phyloP scores from a whole-genome alignment of 768 basidiomycete species.

The Leccinellum rugosiceps region DNA sequence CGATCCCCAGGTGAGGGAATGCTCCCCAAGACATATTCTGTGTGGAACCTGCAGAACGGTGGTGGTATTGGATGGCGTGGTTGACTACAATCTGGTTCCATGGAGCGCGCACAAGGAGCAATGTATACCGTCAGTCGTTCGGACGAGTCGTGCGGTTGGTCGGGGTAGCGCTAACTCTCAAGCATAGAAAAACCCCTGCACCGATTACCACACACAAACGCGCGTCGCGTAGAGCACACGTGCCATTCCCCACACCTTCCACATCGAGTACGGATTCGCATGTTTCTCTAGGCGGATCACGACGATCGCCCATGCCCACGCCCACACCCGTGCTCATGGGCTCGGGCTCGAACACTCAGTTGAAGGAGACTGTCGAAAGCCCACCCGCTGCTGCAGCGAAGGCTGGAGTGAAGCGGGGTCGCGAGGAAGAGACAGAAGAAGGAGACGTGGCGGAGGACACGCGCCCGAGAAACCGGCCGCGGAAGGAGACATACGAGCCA shows the following conservation, averaged over 20 bases:
- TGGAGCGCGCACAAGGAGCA: conserved; percentile 63
- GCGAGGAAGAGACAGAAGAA: conserved; percentile 41
- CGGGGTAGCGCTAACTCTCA: conserved; percentile 3
- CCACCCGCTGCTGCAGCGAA: conserved; percentile 7
- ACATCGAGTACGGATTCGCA: conserved; percentile 16
- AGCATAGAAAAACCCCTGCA: conserved; percentile 15
- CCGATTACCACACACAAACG: conserved; percentile 21
- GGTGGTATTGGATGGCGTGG: conserved; percentile 44
- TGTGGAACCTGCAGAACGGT: conserved; percentile 50
- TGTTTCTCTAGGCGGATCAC: conserved; percentile 8
- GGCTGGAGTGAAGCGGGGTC: conserved; percentile 45
- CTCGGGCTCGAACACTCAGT: conserved; percentile 26
- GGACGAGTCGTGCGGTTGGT: background rate
- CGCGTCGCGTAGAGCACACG: conserved; percentile 11
- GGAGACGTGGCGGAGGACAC: conserved; percentile 36
- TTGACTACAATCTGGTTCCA: conserved; percentile 55
- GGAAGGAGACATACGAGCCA: conserved; percentile 44
- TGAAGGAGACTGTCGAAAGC: conserved; percentile 35
- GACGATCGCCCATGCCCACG: conserved; percentile 15
- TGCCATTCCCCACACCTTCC: conserved; percentile 16
- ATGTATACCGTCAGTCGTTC: conserved; percentile 40
- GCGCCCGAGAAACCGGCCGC: conserved; percentile 49
- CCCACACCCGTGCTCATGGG: conserved; percentile 8
- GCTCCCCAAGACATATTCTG: conserved; percentile 42
- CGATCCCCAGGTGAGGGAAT: conserved; percentile 56